Conservation (phyloP, 2,329 filamentous ascomycete species). For the Sordariomycetes sp. region DNA sequence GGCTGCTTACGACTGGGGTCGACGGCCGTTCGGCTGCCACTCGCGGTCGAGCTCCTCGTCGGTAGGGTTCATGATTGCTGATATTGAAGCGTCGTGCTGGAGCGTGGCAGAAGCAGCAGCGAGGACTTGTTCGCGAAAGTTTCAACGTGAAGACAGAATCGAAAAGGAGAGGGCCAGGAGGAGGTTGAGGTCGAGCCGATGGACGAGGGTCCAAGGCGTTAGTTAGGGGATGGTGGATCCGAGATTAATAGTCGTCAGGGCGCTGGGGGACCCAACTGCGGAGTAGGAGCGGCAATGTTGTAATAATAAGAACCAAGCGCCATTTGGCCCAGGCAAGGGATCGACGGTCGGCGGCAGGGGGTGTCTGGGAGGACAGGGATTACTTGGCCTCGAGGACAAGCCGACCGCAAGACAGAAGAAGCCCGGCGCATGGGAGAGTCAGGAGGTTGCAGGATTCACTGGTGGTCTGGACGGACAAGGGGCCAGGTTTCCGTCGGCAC, state of each 20-base stretch:
- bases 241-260: background rate
- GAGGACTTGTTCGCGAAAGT: background rate
- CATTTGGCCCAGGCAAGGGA: background rate
- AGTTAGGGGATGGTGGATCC: background rate
- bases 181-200: background rate
- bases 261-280: background rate
- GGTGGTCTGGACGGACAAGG: background rate
- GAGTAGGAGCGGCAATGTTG: background rate
- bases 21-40: slow-evolving; percentile 66
- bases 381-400: background rate
- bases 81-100: background rate
- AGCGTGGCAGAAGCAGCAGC: background rate
- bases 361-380: background rate
- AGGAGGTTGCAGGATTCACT: background rate
- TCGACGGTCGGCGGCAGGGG: background rate
- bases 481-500: background rate
- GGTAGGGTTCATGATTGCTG: slow-evolving; percentile 22
- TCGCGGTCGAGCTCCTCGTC: slow-evolving; percentile 62
- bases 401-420: background rate
- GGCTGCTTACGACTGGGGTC: slow-evolving; percentile 70
- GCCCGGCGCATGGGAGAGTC: background rate
- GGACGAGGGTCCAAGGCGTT: background rate
- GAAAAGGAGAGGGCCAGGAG: background rate
- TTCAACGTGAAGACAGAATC: background rate
- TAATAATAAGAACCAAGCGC: background rate